Evolutionary conservation across 1,284 basidiomycete genomes (phyloP), one percentile per base, ranked within the genome.

Genomic region (Trichosporon sp.): DNA sequence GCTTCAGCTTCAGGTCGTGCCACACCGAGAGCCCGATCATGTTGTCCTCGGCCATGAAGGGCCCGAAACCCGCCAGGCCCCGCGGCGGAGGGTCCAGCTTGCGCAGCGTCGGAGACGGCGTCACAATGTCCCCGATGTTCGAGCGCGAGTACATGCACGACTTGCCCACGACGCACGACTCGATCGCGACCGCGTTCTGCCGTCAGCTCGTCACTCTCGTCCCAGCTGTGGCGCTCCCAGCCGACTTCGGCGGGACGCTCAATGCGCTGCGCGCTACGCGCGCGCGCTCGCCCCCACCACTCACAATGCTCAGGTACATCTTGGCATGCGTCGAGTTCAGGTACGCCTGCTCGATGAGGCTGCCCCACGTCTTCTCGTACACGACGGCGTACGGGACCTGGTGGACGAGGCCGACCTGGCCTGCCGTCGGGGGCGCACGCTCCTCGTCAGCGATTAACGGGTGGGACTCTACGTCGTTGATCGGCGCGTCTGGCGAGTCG

Each of bases 151-250:
- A 99, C 72, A 99, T 83, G 82, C 95, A 95, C 68, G 93, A 95
- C 84, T 99, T 99, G 74, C 97, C 97, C 74, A 98, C 92, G 13
- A 99, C 93, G 80, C 97, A 99, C 0, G 93, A 96, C 66, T 98
- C 97, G 68, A 98, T 84, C 4, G 90, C 90, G 62, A 92, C 85
- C 0, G 89, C 76, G 74, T 83, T 82, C 82, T 83, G 67, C 9
- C n/a, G 60, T 58, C 11, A 67, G 67, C 66, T 25, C 51, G 58
- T 58, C 42, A 47, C 21, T 23, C 4, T 42, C 38, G 18, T 44
- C 1, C 18, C 7, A 44, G 15, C 42, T n/a, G 18, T 25, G 47
- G 23, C 47, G 3, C 21, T n/a, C 6, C n/a, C n/a, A n/a, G n/a
- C n/a, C n/a, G n/a, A n/a, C n/a, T n/a, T n/a, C n/a, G n/a, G n/a